These are phyloP conservation scores for Suaeda aralocaspica DNA, from an alignment of 148 eudicot species.

Conservation along the genomic window DNA sequence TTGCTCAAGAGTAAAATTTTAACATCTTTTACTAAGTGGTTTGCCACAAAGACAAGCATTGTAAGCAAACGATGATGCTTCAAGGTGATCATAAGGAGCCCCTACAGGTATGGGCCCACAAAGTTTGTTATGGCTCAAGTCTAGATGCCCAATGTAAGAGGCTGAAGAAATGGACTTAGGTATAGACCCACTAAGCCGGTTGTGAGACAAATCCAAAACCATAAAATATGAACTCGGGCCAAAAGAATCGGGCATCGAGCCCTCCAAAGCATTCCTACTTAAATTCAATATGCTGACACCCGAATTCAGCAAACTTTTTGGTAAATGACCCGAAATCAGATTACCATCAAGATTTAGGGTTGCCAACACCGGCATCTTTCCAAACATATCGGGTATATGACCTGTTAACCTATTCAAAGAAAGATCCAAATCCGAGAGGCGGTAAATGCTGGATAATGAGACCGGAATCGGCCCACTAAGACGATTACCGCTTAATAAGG, in stretches of 20 bases:
- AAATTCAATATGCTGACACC: slow-evolving; percentile 56
- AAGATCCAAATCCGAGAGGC: slow-evolving; percentile 73
- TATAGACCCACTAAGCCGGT: slow-evolving; percentile 49
- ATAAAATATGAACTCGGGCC: slow-evolving; percentile 80
- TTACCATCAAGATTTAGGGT: slow-evolving; percentile 71
- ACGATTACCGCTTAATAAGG: slow-evolving; percentile 61
- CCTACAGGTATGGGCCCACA: slow-evolving; percentile 79
- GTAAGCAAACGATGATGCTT: slow-evolving; percentile 62
- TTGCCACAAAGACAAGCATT: slow-evolving; percentile 84
- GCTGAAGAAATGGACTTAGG: slow-evolving; percentile 63
- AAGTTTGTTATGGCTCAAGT: slow-evolving; percentile 72
- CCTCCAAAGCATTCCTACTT: slow-evolving; percentile 64
- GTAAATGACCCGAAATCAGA: slow-evolving; percentile 51
- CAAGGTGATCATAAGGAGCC: slow-evolving; percentile 73
- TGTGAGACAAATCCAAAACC: slow-evolving; percentile 65
- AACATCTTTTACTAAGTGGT: slow-evolving; percentile 62
- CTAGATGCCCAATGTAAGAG: slow-evolving; percentile 67
- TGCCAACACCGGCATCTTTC: slow-evolving; percentile 66
- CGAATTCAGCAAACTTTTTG: slow-evolving; percentile 47
- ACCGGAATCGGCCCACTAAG: slow-evolving; percentile 48
- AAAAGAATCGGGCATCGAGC: slow-evolving; percentile 63
- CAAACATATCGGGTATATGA: slow-evolving; percentile 47
- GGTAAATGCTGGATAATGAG: slow-evolving; percentile 56
- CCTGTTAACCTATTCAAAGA: slow-evolving; percentile 61
- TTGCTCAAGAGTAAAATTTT: neutral